Evolutionary conservation across 257 asterid species (phyloP).

Genomic region (Ophiorrhiza pumila): DNA sequence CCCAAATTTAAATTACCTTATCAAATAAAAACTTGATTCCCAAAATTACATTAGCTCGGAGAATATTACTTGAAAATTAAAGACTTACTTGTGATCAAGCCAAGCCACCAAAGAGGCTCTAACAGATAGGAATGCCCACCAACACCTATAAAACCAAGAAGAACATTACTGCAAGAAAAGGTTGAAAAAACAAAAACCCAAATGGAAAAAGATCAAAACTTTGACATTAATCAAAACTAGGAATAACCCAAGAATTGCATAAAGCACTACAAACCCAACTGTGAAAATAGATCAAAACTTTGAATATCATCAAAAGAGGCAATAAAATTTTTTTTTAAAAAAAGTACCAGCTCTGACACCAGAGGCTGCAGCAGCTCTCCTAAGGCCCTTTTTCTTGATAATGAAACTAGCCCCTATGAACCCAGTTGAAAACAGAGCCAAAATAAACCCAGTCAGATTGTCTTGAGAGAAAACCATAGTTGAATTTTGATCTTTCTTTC

Average conservation of each 20-base stretch:
- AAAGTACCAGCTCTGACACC: constrained; percentile 73
- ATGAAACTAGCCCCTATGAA: constrained; percentile 78
- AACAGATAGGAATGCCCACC: constrained; percentile 75
- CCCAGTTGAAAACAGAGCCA: constrained; percentile 70
- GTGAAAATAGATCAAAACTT: background rate
- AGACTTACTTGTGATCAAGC: constrained; percentile 76
- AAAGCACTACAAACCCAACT: background rate
- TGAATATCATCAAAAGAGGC: background rate
- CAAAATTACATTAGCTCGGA: background rate
- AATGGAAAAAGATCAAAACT: constrained; percentile 3
- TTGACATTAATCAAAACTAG: background rate
- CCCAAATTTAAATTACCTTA: background rate
- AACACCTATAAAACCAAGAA: constrained; percentile 44
- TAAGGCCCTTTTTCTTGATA: constrained; percentile 80
- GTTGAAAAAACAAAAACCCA: constrained; percentile 14
- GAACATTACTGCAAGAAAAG: constrained; percentile 4
- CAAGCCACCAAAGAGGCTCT: constrained; percentile 96
- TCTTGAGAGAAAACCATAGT: constrained; percentile 50
- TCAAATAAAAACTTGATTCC: too few species aligned
- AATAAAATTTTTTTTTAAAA: background rate
- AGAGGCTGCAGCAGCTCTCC: constrained; percentile 70
- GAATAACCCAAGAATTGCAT: background rate
- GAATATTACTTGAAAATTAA: background rate
- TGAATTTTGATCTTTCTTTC: constrained; percentile 7
- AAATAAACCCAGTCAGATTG: constrained; percentile 56